These are phyloP conservation scores for Microbotryomycetes sp. DNA, from an alignment of 1,284 basidiomycete genomes.

Conservation along the genomic window DNA sequence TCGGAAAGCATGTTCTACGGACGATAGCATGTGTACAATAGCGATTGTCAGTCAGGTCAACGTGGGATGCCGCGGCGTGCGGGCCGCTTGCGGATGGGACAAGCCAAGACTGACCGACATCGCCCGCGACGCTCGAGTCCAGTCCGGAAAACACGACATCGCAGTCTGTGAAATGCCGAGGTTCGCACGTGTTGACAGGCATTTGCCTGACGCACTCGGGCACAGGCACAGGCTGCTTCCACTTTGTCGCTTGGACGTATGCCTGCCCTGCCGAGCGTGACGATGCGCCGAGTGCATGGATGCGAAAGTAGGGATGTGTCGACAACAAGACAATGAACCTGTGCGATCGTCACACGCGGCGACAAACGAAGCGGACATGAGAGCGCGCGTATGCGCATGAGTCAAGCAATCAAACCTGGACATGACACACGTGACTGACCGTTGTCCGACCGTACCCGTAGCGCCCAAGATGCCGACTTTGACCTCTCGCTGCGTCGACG, in stretches of 20 bases:
- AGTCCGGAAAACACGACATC: conserved; percentile 88
- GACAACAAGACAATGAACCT: conserved; percentile 81
- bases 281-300: conserved; percentile 85
- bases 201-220: conserved; percentile 61
- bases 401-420: not conserved
- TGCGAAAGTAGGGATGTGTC: conserved; percentile 80
- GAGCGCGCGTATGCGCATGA: too few relatives aligned
- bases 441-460: conserved; percentile 88
- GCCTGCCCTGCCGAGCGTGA: conserved; percentile 77
- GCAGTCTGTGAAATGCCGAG: conserved; percentile 72
- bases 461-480: conserved; percentile 92
- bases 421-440: conserved; percentile 36
- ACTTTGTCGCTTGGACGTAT: conserved; percentile 70
- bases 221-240: conserved; percentile 83
- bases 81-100: not conserved
- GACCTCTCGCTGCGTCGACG: conserved; percentile 43
- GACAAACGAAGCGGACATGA: conserved; percentile 1
- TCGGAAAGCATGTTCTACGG: conserved; percentile 58
- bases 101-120: conserved; percentile 63
- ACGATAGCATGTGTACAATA: not conserved
- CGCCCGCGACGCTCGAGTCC: conserved; percentile 88
- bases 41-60: not conserved
- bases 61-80: too few relatives aligned
- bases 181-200: conserved; percentile 69
- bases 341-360: conserved; percentile 36